Evolutionary conservation across 176 grass and related monocot species (phyloP).

Genomic region (Poa pratensis): DNA sequence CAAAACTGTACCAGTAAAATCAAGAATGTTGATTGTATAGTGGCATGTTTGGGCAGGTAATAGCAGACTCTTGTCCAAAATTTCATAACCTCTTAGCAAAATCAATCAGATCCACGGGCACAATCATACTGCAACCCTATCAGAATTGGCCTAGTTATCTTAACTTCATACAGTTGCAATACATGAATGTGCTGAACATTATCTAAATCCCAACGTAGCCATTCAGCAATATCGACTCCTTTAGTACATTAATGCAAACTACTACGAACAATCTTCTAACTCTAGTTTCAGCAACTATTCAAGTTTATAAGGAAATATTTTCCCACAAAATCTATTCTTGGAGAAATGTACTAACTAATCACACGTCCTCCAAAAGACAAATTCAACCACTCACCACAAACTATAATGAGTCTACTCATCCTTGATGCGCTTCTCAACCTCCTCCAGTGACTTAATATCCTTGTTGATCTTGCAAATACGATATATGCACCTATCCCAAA

Average conservation of each 20-base stretch:
- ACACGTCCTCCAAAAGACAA: conserved; percentile 7
- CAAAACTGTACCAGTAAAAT: not conserved
- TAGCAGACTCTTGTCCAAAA: not conserved
- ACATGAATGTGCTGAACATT: not conserved
- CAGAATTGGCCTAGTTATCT: not conserved
- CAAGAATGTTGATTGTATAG: not conserved
- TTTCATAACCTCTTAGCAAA: not conserved
- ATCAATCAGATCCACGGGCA: not conserved
- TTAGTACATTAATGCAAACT: conserved; percentile 23
- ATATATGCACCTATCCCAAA: conserved; percentile 63
- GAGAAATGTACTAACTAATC: conserved; percentile 3
- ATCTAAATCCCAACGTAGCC: conserved; percentile 15
- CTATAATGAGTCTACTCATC: conserved; percentile 52
- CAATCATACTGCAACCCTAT: not conserved
- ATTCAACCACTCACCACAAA: conserved; percentile 43
- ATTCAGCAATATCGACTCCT: conserved; percentile 13
- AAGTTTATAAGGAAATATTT: not conserved
- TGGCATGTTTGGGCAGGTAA: conserved; percentile 1
- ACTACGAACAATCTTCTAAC: not conserved
- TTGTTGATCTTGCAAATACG: conserved; percentile 82
- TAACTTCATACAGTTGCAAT: not conserved
- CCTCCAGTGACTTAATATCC: conserved; percentile 81
- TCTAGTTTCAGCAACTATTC: not conserved
- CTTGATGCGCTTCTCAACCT: conserved; percentile 77
- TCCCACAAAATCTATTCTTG: not conserved